These are phyloP conservation scores for Maudiozyma turicensis DNA, from an alignment of 805 yeast genomes.

Conservation along the genomic window DNA sequence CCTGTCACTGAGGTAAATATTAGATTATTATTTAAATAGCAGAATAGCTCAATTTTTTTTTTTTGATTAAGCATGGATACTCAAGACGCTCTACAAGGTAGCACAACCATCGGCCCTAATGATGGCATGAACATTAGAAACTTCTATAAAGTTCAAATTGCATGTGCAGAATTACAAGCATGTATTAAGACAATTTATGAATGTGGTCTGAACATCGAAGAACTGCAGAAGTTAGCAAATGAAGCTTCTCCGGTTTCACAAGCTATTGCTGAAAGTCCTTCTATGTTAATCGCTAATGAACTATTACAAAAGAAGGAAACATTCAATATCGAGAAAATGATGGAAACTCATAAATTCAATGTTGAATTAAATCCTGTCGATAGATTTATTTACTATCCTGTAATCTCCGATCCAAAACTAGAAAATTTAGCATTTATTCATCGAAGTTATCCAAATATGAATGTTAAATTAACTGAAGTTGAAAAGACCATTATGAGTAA, in stretches of 20 bases:
- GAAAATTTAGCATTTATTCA: conserved; percentile 19
- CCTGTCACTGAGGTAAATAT: not conserved
- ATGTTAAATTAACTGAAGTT: conserved; percentile 9
- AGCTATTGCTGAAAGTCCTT: conserved; percentile 11
- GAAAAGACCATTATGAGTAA: conserved; percentile 30
- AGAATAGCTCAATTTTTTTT: not conserved
- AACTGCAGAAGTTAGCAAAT: conserved; percentile 1
- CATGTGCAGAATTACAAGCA: conserved; percentile 10
- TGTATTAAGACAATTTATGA: conserved; percentile 9
- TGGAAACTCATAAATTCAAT: conserved; percentile 7
- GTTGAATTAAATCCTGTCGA: conserved; percentile 6
- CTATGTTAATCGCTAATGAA: conserved; percentile 8
- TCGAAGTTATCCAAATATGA: conserved; percentile 13
- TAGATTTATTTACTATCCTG: conserved; percentile 13
- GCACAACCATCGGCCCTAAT: not conserved
- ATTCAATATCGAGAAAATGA: conserved; percentile 2
- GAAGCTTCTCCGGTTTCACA: conserved; percentile 4
- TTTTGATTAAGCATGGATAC: not conserved
- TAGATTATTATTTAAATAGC: not conserved
- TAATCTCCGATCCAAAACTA: conserved; percentile 10
- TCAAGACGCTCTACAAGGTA: not conserved
- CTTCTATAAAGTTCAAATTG: conserved; percentile 12
- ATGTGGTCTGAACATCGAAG: conserved; percentile 5
- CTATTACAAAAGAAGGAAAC: not conserved
- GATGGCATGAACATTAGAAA: conserved; percentile 5